These are phyloP conservation scores for Thymus quinquecostatus DNA, from an alignment of 257 asterid species.

Conservation along the genomic window DNA sequence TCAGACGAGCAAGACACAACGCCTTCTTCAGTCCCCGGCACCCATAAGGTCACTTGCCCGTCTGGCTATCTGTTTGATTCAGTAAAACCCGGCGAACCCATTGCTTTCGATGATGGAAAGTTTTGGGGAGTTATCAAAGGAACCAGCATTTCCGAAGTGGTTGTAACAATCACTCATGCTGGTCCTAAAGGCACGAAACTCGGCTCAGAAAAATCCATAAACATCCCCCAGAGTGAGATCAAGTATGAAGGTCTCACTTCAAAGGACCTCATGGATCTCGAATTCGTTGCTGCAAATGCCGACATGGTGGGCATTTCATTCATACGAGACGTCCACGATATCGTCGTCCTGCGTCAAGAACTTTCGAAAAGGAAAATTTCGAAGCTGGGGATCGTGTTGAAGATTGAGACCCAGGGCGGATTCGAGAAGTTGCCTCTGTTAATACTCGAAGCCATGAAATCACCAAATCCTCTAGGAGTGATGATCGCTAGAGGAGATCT, in stretches of 20 bases:
- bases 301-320: slow-evolving; percentile 77
- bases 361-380: slow-evolving; percentile 51
- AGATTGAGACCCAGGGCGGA: slow-evolving; percentile 76
- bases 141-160: slow-evolving; percentile 65
- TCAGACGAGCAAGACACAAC: slow-evolving; percentile 42
- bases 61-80: slow-evolving; percentile 75
- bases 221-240: slow-evolving; percentile 69
- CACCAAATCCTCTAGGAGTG: slow-evolving; percentile 61
- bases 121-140: slow-evolving; percentile 74
- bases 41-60: slow-evolving; percentile 64
- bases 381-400: slow-evolving; percentile 60
- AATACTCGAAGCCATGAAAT: slow-evolving; percentile 69
- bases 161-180: slow-evolving; percentile 69
- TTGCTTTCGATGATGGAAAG: slow-evolving; percentile 78
- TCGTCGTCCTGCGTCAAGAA: slow-evolving; percentile 58
- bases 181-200: slow-evolving; percentile 65
- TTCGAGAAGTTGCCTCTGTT: slow-evolving; percentile 62
- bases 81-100: slow-evolving; percentile 74
- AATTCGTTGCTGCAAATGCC: slow-evolving; percentile 69
- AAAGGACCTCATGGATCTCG: slow-evolving; percentile 72
- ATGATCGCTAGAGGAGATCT: slow-evolving; percentile 89
- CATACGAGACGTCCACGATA: slow-evolving; percentile 60
- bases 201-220: slow-evolving; percentile 76
- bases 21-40: slow-evolving; percentile 39
- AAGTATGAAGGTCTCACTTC: slow-evolving; percentile 74